These are phyloP conservation scores for Eucalyptus tenuipes DNA, from an alignment of 345 rosid genomes.

Conservation along the genomic window DNA sequence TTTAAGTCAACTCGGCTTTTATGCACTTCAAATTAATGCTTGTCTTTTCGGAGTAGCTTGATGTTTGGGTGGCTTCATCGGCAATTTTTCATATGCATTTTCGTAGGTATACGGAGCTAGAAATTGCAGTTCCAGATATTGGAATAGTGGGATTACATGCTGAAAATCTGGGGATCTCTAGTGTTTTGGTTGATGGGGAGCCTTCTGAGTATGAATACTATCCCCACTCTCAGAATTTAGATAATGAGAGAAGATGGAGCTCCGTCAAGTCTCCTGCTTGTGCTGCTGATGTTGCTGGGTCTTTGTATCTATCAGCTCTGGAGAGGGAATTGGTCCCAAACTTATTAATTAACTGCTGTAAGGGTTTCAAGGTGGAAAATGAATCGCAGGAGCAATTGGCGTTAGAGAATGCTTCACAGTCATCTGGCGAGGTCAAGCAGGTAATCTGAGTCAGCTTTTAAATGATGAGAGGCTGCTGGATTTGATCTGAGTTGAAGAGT, in stretches of 20 bases:
- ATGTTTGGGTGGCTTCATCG: not conserved
- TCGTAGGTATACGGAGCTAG: conserved; percentile 76
- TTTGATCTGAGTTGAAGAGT: not conserved
- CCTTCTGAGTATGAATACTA: conserved; percentile 83
- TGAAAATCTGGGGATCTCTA: conserved; percentile 83
- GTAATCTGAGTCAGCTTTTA: conserved; percentile 9
- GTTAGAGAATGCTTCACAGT: conserved; percentile 46
- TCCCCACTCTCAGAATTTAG: conserved; percentile 34
- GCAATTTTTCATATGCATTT: not conserved
- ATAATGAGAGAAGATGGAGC: conserved; percentile 47
- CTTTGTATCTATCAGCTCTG: conserved; percentile 53
- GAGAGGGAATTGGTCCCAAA: conserved; percentile 59
- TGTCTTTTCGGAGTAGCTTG: not conserved
- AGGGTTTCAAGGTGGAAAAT: conserved; percentile 52
- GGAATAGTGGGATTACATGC: conserved; percentile 87
- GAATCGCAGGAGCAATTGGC: conserved; percentile 40
- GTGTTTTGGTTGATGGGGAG: conserved; percentile 89
- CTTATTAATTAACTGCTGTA: conserved; percentile 87
- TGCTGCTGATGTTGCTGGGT: conserved; percentile 82
- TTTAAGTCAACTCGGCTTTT: not conserved
- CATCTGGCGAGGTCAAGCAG: conserved; percentile 56
- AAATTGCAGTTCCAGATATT: conserved; percentile 85
- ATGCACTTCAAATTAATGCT: not conserved
- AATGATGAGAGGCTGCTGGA: not conserved
- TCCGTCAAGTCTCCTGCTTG: conserved; percentile 36